These are phyloP conservation scores for Teratosphaeria pseudoeucalypti DNA, from an alignment of 2,329 filamentous ascomycete genomes.

Conservation along the genomic window DNA sequence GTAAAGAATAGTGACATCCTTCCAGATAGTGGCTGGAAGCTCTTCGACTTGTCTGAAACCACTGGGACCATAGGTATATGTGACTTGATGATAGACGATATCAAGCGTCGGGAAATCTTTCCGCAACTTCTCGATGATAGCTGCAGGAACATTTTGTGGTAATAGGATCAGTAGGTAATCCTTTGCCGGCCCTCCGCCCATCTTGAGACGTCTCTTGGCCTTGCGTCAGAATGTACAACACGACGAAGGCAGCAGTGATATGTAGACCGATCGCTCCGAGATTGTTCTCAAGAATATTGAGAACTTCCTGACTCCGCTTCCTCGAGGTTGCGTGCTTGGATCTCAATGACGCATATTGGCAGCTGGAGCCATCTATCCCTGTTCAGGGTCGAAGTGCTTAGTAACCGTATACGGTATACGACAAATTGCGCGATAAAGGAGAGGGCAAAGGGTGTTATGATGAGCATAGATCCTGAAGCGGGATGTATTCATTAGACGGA, in stretches of 20 bases:
- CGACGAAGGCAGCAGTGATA: neutral
- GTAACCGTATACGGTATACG: neutral
- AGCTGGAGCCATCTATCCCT: neutral
- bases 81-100: constrained; percentile 31
- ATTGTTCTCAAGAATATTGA: too few relatives aligned
- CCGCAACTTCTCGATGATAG: constrained; percentile 28
- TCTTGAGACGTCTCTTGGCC: constrained; percentile 3
- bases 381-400: neutral
- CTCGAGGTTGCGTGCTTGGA: neutral
- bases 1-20: constrained; percentile 36
- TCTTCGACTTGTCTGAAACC: constrained; percentile 1
- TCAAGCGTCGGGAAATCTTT: constrained; percentile 36
- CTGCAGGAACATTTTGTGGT: constrained; percentile 27
- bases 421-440: neutral
- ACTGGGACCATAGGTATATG: constrained; percentile 9
- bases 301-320: too few relatives aligned
- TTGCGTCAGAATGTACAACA: neutral
- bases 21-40: constrained; percentile 27
- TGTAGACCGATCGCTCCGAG: neutral
- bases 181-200: constrained; percentile 28
- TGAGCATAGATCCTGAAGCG: neutral
- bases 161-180: constrained; percentile 24
- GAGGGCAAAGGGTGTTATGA: neutral
- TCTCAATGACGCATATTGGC: neutral
- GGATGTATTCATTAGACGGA: neutral